Conservation (phyloP, 78 protist species). For the Cavenderia fasciculata region DNA sequence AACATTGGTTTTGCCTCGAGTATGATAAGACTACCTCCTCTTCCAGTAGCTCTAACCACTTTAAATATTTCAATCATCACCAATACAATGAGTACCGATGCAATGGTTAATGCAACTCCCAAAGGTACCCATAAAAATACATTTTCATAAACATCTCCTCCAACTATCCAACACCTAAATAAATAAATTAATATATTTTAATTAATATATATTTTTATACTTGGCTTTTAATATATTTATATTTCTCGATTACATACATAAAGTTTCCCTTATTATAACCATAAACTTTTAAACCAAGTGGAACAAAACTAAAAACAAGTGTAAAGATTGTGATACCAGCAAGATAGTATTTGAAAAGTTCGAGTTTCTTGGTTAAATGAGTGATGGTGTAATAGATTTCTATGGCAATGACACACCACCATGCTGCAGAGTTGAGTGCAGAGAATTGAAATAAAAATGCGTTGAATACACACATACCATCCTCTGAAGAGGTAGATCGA, state of each 20-base stretch:
- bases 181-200: too few species aligned
- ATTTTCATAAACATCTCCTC: not conserved
- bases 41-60: not conserved
- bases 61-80: conserved; percentile 36
- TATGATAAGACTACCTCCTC: not conserved
- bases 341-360: not conserved
- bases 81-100: not conserved
- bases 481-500: not conserved
- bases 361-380: not conserved
- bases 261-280: not conserved
- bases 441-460: conserved; percentile 17
- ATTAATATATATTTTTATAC: too few species aligned
- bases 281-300: conserved; percentile 4
- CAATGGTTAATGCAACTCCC: not conserved
- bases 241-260: too few species aligned
- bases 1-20: conserved; percentile 38
- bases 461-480: not conserved
- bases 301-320: not conserved
- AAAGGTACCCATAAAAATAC: conserved; percentile 43
- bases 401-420: not conserved
- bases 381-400: conserved; percentile 18
- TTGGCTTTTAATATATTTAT: too few species aligned
- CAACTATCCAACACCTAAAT: conserved; percentile 42
- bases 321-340: not conserved
- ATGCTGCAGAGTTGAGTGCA: not conserved